Conservation (phyloP, 2,329 filamentous ascomycete genomes). For the Ophiostoma himal-ulmi region DNA sequence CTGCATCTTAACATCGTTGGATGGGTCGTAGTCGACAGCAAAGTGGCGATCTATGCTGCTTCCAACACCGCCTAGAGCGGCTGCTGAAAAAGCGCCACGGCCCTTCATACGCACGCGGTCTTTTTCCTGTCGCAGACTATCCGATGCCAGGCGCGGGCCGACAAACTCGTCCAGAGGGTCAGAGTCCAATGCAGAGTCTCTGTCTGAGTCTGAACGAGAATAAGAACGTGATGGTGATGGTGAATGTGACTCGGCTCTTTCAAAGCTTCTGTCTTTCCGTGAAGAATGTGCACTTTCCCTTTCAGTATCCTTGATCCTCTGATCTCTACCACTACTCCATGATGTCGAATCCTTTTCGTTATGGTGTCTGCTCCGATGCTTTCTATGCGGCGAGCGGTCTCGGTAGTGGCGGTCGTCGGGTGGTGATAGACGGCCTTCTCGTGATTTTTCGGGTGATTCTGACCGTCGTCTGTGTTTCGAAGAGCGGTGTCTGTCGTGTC, state of each 20-base stretch:
- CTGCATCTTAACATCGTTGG: constrained; percentile 15
- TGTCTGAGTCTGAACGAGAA: not conserved
- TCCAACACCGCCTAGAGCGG: not conserved
- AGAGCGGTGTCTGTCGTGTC: not conserved
- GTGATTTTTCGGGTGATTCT: not conserved
- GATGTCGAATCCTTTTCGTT: not conserved
- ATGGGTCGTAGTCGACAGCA: constrained; percentile 24
- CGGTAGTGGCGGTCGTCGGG: not conserved
- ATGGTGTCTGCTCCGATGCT: not conserved
- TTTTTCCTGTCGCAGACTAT: not conserved
- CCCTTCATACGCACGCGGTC: constrained; percentile 19
- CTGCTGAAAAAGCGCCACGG: constrained; percentile 5
- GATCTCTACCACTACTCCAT: not conserved
- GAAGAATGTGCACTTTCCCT: not conserved
- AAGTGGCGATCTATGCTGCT: constrained; percentile 26
- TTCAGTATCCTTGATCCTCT: not conserved
- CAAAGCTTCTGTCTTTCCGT: not conserved
- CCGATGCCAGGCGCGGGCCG: constrained; percentile 19
- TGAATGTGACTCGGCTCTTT: not conserved
- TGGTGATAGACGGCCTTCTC: not conserved
- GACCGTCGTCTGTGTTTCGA: constrained; percentile 17
- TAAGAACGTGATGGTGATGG: not conserved
- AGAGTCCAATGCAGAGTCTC: constrained; percentile 6
- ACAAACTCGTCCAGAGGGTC: constrained; percentile 24
- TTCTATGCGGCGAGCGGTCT: not conserved